These are phyloP conservation scores for Solanum aculeatissimum DNA, from an alignment of 305 asterid species.

Conservation along the genomic window DNA sequence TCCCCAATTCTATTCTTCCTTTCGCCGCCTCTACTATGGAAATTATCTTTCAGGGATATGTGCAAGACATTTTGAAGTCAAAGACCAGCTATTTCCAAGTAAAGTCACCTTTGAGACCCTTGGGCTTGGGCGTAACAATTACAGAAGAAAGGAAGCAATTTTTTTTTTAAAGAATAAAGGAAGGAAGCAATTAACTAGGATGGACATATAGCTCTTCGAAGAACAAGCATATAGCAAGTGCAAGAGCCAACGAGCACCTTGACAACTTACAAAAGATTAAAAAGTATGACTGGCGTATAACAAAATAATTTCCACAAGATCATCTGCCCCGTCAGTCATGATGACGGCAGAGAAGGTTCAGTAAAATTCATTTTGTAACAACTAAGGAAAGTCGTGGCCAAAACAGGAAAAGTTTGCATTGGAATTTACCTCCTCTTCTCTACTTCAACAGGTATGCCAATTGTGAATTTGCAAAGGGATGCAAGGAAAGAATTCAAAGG, in stretches of 20 bases:
- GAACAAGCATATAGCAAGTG: not conserved
- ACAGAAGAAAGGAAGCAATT: not conserved
- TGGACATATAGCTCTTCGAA: not conserved
- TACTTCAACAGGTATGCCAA: slow-evolving; percentile 65
- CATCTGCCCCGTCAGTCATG: not conserved
- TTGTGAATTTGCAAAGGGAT: slow-evolving; percentile 97
- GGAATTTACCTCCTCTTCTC: slow-evolving; percentile 67
- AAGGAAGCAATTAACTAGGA: not conserved
- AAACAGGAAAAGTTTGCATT: not conserved
- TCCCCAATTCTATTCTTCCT: not conserved
- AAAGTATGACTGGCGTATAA: not conserved
- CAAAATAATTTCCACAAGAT: not conserved
- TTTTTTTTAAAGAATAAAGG: not conserved
- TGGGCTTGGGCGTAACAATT: not conserved
- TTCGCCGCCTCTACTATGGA: not conserved
- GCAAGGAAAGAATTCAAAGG: slow-evolving; percentile 96
- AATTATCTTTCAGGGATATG: not conserved
- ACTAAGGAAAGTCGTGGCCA: not conserved
- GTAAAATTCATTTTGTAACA: not conserved
- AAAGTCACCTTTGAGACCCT: not conserved
- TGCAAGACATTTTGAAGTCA: not conserved
- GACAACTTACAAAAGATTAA: not conserved
- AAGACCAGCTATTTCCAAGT: not conserved
- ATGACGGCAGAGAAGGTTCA: not conserved
- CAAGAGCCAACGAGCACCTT: not conserved